These are phyloP conservation scores for Hypoxylon sp. DNA, from an alignment of 2,329 filamentous ascomycete species.

Conservation along the genomic window DNA sequence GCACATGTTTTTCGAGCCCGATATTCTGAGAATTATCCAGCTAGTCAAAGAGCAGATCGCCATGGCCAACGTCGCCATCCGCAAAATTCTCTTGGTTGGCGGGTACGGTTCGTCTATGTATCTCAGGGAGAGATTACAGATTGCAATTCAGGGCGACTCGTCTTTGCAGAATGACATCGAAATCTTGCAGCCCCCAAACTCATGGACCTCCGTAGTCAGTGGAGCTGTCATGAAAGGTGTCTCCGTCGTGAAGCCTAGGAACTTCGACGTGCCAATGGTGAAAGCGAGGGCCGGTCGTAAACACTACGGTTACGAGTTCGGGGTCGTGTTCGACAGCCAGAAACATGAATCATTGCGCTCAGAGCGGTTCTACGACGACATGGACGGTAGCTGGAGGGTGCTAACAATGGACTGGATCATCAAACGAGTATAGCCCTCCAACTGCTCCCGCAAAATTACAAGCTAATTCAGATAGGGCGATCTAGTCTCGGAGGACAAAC, in stretches of 20 bases:
- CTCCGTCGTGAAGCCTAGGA: constrained; percentile 55
- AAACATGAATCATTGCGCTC: constrained; percentile 26
- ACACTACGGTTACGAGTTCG: constrained; percentile 59
- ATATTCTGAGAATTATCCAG: constrained; percentile 61
- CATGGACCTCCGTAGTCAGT: constrained; percentile 66
- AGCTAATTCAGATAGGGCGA: constrained; percentile 53
- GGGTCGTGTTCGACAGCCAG: constrained; percentile 16
- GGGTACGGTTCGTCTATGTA: constrained; percentile 65
- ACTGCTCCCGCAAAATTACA: not conserved
- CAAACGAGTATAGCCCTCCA: constrained; percentile 51
- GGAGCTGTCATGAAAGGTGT: constrained; percentile 67
- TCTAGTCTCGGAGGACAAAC: constrained; percentile 58
- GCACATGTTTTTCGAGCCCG: constrained; percentile 61
- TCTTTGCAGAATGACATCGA: constrained; percentile 56
- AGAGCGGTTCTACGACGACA: constrained; percentile 31
- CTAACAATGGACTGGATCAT: constrained; percentile 62
- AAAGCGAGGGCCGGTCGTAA: constrained; percentile 61
- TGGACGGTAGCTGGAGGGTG: constrained; percentile 39
- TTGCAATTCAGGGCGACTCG: constrained; percentile 43
- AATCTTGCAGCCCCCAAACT: constrained; percentile 64
- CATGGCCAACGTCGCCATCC: constrained; percentile 60
- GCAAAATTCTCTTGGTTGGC: constrained; percentile 64
- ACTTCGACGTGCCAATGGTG: constrained; percentile 57
- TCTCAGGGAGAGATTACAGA: constrained; percentile 59
- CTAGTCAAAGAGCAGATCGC: constrained; percentile 62